Percentiles rank a stretch among this genome's conserved stretches.
Evolutionary conservation across 371 early-diverging fungal species (phyloP).

Genomic region (Mucor mucedo): DNA sequence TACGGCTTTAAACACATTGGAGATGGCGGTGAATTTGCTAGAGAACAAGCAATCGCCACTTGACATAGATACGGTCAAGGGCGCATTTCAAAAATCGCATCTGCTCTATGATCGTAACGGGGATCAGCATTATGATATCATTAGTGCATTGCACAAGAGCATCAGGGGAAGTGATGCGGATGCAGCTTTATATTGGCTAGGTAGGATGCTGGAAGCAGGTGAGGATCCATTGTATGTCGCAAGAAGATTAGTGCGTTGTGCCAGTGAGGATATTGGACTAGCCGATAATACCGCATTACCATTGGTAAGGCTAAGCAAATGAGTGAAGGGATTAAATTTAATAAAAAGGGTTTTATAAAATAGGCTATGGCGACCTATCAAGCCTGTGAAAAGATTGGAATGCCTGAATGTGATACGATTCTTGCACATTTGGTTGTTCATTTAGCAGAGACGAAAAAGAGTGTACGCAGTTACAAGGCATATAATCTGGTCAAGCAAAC

Average conservation of each 20-base stretch:
- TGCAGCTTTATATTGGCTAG: constrained; percentile 88
- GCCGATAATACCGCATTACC: constrained; percentile 81
- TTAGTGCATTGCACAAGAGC: constrained; percentile 88
- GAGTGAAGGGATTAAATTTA: too few relatives aligned
- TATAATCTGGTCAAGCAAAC: constrained; percentile 63
- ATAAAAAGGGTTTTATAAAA: too few relatives aligned
- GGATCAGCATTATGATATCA: constrained; percentile 89
- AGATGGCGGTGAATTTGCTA: constrained; percentile 59
- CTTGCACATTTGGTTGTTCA: constrained; percentile 83
- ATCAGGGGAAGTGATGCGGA: constrained; percentile 80
- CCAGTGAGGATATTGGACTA: constrained; percentile 89
- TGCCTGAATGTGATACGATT: constrained; percentile 90
- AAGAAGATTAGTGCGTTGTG: constrained; percentile 74
- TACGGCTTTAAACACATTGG: constrained; percentile 71
- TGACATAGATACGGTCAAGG: constrained; percentile 36
- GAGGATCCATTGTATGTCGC: constrained; percentile 91
- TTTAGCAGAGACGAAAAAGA: constrained; percentile 82
- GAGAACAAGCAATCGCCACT: constrained; percentile 31
- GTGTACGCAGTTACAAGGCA: constrained; percentile 80
- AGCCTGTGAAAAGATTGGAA: constrained; percentile 85
- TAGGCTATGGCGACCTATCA: constrained; percentile 76
- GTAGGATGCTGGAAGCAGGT: constrained; percentile 87
- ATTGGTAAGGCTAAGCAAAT: constrained; percentile 24
- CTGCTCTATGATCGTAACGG: constrained; percentile 81
- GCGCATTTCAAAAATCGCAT: constrained; percentile 80